Evolutionary conservation across 2,329 filamentous ascomycete genomes (phyloP).

Genomic region (Xylaria sp.): DNA sequence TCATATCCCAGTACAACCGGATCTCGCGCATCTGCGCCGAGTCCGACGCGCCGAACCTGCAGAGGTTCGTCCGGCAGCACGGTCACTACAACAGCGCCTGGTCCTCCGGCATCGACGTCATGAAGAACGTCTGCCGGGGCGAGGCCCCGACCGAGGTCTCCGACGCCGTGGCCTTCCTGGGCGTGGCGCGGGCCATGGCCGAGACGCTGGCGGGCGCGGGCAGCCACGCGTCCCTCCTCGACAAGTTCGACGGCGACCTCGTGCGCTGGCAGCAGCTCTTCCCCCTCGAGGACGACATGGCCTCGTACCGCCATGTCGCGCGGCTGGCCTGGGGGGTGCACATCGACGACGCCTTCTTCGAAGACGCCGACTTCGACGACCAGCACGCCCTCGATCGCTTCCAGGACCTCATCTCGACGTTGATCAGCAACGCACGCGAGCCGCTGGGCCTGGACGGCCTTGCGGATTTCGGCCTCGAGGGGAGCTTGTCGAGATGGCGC

Average conservation of each 20-base stretch:
- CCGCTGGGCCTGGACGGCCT: background rate
- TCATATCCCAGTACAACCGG: constrained; percentile 8
- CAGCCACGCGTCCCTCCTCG: constrained; percentile 3
- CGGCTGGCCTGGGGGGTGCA: constrained; percentile 4
- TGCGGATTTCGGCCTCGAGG: background rate
- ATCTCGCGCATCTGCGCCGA: background rate
- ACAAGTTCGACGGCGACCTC: constrained; percentile 15
- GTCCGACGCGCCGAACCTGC: background rate
- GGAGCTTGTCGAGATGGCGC: constrained; percentile 4
- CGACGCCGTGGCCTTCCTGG: constrained; percentile 8
- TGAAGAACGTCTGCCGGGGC: constrained; percentile 5
- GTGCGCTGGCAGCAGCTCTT: constrained; percentile 12
- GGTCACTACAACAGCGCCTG: constrained; percentile 5
- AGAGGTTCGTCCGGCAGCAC: constrained; percentile 1
- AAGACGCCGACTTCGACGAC: constrained; percentile 7
- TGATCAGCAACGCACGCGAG: constrained; percentile 4
- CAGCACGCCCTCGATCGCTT: constrained; percentile 8
- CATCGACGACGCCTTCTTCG: constrained; percentile 2
- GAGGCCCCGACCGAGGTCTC: constrained; percentile 2
- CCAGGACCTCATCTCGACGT: constrained; percentile 4
- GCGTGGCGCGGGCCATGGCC: constrained; percentile 10
- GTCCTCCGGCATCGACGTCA: constrained; percentile 6
- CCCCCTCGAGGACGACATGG: constrained; percentile 3
- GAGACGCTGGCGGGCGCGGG: constrained; percentile 3
- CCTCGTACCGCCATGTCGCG: constrained; percentile 1